Evolutionary conservation across 306 rosid genomes (phyloP).

Genomic region (Fragaria nilgerrensis): DNA sequence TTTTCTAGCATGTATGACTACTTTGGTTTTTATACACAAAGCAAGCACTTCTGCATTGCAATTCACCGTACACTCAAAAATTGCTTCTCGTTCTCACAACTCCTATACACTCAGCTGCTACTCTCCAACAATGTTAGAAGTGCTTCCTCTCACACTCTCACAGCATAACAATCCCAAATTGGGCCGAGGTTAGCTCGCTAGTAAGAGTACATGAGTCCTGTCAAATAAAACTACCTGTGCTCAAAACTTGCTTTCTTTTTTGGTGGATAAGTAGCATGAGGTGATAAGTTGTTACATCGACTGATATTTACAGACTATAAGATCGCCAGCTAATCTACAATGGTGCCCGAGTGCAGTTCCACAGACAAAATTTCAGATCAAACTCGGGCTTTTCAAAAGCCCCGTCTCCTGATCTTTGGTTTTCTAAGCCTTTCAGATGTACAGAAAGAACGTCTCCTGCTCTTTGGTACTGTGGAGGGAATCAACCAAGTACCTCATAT

Average conservation of each 20-base stretch:
- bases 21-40: no score
- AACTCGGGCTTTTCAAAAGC: not conserved
- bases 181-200: not conserved
- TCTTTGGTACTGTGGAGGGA: not conserved
- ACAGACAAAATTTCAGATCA: not conserved
- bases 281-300: not conserved
- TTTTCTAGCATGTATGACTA: no score
- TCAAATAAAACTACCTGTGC: not conserved
- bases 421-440: not conserved
- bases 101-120: no score
- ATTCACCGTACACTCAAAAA: not conserved
- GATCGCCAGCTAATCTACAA: not conserved
- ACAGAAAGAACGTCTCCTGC: not conserved
- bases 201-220: not conserved
- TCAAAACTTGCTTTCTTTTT: not conserved
- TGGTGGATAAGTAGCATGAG: not conserved
- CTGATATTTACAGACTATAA: not conserved
- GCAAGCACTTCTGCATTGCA: no score
- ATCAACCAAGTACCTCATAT: conserved; percentile 14
- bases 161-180: no score
- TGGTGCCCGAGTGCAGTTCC: not conserved
- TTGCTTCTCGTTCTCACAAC: no score
- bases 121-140: no score
- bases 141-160: no score
- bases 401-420: not conserved